Evolutionary conservation across 192 early-diverging fungal genomes (phyloP).

Genomic region (Podila epicladia): DNA sequence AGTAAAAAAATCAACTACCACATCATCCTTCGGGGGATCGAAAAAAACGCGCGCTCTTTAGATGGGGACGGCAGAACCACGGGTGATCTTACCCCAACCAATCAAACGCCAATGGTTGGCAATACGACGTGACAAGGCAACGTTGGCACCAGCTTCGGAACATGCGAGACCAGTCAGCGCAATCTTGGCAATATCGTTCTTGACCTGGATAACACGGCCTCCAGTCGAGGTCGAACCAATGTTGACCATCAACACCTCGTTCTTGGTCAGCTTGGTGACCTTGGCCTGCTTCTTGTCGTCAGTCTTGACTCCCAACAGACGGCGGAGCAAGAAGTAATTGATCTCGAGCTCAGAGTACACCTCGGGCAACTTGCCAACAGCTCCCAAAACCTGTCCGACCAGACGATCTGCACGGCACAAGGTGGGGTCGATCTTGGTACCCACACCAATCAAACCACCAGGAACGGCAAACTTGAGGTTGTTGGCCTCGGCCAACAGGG

Average conservation of each 20-base stretch:
- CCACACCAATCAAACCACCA: slow-evolving; percentile 98
- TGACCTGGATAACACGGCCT: slow-evolving; percentile 93
- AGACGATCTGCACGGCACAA: slow-evolving; percentile 96
- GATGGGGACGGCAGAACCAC: slow-evolving; percentile 74
- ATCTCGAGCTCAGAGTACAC: slow-evolving; percentile 97
- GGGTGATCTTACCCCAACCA: slow-evolving; percentile 97
- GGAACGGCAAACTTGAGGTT: slow-evolving; percentile 97
- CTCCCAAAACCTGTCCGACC: slow-evolving; percentile 94
- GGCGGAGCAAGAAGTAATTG: slow-evolving; percentile 96
- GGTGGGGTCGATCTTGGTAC: slow-evolving; percentile 95
- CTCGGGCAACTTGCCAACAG: slow-evolving; percentile 89
- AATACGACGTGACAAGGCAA: slow-evolving; percentile 95
- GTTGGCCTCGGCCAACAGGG: slow-evolving; percentile 90
- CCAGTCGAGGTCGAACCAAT: slow-evolving; percentile 96
- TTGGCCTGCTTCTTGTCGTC: slow-evolving; percentile 99
- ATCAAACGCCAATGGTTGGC: slow-evolving; percentile 99
- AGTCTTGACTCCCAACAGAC: slow-evolving; percentile 95
- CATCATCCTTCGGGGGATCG: background rate
- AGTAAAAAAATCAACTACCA: background rate
- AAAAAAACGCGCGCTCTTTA: background rate
- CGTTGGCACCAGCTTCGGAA: slow-evolving; percentile 96
- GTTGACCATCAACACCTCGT: slow-evolving; percentile 95
- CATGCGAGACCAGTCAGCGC: slow-evolving; percentile 90
- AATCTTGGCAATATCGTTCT: slow-evolving; percentile 95
- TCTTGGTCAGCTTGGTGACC: slow-evolving; percentile 90